phyloP scores from a whole-genome alignment of 257 asterid species.

The Phtheirospermum japonicum region DNA sequence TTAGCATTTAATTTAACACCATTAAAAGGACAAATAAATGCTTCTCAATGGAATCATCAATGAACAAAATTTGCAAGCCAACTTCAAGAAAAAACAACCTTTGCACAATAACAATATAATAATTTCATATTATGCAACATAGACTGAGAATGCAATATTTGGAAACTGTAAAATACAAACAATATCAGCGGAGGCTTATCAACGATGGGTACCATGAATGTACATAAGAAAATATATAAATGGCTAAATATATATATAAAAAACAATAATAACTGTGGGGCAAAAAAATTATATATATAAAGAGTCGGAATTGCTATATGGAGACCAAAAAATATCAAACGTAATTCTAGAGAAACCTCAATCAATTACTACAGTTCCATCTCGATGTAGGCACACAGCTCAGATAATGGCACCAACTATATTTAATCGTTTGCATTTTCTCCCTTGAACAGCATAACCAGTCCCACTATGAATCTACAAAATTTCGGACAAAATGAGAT shows the following conservation, averaged over 20 bases:
- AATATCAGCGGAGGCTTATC: conserved; percentile 12
- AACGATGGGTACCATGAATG: conserved; percentile 24
- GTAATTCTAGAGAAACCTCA: not conserved
- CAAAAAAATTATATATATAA: too few relatives aligned
- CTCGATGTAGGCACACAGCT: conserved; percentile 93
- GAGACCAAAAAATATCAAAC: not conserved
- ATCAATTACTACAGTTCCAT: conserved; percentile 72
- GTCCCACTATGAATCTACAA: conserved; percentile 64
- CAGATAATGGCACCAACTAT: conserved; percentile 90
- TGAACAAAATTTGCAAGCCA: not conserved
- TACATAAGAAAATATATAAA: conserved; percentile 24
- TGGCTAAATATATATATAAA: conserved; percentile 15
- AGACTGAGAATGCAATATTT: not conserved
- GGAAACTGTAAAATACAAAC: not conserved
- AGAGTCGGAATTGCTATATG: not conserved
- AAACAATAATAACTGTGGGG: conserved; percentile 4
- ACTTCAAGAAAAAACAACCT: not conserved
- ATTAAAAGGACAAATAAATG: too few relatives aligned
- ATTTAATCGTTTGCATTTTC: conserved; percentile 62
- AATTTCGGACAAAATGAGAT: not conserved
- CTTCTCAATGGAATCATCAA: not conserved
- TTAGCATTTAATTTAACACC: not conserved
- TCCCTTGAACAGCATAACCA: conserved; percentile 76
- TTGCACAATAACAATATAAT: too few relatives aligned
- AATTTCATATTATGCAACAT: not conserved